Conservation (phyloP, 2,329 filamentous ascomycete genomes). For the Thielaviopsis musarum region DNA sequence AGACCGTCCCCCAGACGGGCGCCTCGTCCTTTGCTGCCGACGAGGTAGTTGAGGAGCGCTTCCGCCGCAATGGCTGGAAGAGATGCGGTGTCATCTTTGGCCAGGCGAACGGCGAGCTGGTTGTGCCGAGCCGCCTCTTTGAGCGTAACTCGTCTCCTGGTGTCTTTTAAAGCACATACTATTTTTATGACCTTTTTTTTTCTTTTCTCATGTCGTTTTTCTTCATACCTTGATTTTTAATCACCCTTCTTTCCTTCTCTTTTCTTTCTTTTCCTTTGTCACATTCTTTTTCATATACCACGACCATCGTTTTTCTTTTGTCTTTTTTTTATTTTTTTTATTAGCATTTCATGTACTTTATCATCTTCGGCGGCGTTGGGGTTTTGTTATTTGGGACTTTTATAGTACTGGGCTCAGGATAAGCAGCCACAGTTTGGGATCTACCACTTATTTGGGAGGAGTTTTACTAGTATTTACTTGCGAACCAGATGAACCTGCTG, state of each 20-base stretch:
- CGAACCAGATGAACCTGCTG: not conserved
- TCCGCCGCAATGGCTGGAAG: conserved; percentile 17
- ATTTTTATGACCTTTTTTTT: not conserved
- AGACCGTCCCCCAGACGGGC: conserved; percentile 3
- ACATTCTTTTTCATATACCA: conserved; percentile 9
- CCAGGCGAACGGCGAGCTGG: conserved; percentile 6
- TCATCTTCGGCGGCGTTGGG: not conserved
- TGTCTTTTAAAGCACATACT: conserved; percentile 5
- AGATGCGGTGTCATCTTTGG: conserved; percentile 16
- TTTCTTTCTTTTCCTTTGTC: not conserved
- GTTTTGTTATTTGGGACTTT: not conserved
- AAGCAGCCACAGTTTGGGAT: no score
- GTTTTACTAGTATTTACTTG: not conserved
- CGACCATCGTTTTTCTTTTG: conserved; percentile 4
- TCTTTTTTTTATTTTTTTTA: not conserved
- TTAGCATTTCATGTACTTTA: conserved; percentile 1
- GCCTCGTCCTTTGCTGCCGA: conserved; percentile 12
- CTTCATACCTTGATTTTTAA: not conserved
- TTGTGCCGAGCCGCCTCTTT: conserved; percentile 8
- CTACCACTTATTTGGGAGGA: no score
- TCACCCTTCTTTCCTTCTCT: not conserved
- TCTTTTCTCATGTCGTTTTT: not conserved
- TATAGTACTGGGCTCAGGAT: no score
- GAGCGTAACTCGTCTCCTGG: conserved; percentile 13
- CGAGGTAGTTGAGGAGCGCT: conserved; percentile 14